Conservation (phyloP, 495 filamentous ascomycete genomes). For the Penicillium soppii region DNA sequence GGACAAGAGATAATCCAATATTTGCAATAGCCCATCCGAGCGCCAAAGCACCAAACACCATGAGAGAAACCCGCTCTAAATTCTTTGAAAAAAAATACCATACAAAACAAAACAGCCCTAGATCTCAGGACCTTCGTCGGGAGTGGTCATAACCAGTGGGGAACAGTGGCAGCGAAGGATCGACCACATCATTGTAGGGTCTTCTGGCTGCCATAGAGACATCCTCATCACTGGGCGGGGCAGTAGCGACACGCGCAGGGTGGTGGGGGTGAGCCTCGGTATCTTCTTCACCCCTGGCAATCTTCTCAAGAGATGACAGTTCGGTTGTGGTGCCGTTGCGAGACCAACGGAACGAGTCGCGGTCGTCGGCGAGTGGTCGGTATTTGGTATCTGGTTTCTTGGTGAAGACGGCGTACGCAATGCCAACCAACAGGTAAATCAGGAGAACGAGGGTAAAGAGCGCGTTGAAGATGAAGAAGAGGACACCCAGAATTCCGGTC, state of each 20-base stretch:
- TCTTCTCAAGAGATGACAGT: conserved; percentile 86
- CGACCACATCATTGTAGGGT: conserved; percentile 33
- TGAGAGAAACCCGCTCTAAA: neutral
- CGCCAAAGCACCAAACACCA: conserved; percentile 1
- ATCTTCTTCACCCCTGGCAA: conserved; percentile 72
- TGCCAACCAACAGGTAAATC: conserved; percentile 81
- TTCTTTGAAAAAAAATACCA: neutral
- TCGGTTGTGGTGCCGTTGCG: conserved; percentile 76
- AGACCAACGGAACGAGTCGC: conserved; percentile 95
- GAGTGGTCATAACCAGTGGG: conserved; percentile 27
- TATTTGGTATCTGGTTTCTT: conserved; percentile 96
- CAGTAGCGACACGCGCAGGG: conserved; percentile 70
- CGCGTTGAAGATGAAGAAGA: conserved; percentile 92
- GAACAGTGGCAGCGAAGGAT: conserved; percentile 60
- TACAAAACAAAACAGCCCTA: neutral
- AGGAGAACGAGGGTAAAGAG: conserved; percentile 84
- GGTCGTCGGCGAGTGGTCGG: conserved; percentile 91
- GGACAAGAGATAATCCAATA: neutral
- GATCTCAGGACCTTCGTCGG: neutral
- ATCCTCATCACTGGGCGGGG: conserved; percentile 52
- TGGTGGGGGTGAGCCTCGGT: conserved; percentile 64
- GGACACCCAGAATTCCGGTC: conserved; percentile 86
- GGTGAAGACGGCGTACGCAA: conserved; percentile 74
- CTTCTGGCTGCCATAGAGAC: conserved; percentile 30
- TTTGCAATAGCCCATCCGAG: neutral